Percentiles rank a stretch among this genome's conserved stretches.
phyloP scores from a whole-genome alignment of 352 stramenopile genomes.

The Aphanomyces invadans region DNA sequence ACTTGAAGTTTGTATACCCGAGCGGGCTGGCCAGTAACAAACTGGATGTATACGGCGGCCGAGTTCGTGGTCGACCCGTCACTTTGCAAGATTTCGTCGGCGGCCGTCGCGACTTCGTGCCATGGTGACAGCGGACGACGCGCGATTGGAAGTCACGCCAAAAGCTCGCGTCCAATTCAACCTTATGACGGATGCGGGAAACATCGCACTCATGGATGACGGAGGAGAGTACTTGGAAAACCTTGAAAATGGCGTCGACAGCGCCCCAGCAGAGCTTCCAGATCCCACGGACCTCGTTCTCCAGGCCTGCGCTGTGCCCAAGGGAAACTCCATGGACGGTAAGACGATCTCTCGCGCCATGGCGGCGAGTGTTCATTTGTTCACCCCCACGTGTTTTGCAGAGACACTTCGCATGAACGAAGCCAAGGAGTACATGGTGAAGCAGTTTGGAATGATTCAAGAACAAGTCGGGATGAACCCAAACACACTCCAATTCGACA shows the following conservation, averaged over 20 bases:
- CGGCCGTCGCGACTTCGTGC: background rate
- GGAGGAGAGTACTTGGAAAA: background rate
- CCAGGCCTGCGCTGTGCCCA: constrained; percentile 2
- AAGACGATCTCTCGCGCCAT: background rate
- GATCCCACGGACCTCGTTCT: constrained; percentile 15
- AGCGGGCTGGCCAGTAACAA: background rate
- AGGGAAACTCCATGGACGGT: constrained; percentile 2
- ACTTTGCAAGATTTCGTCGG: background rate
- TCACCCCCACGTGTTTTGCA: constrained; percentile 9
- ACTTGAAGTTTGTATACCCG: background rate
- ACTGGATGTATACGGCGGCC: background rate
- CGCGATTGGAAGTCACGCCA: background rate
- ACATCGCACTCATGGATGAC: constrained; percentile 5
- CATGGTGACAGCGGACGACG: background rate
- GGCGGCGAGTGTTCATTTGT: too few species aligned
- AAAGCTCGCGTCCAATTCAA: background rate
- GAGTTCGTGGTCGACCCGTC: background rate
- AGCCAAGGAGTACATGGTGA: constrained; percentile 66
- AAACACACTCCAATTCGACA: constrained; percentile 43
- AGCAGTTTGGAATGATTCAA: constrained; percentile 75
- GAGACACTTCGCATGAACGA: constrained; percentile 77
- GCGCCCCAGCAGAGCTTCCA: background rate
- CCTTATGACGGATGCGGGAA: background rate
- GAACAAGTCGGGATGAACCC: constrained; percentile 62
- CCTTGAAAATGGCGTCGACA: background rate